phyloP scores from a whole-genome alignment of 2,329 filamentous ascomycete genomes.

The Penicillium sp. region DNA sequence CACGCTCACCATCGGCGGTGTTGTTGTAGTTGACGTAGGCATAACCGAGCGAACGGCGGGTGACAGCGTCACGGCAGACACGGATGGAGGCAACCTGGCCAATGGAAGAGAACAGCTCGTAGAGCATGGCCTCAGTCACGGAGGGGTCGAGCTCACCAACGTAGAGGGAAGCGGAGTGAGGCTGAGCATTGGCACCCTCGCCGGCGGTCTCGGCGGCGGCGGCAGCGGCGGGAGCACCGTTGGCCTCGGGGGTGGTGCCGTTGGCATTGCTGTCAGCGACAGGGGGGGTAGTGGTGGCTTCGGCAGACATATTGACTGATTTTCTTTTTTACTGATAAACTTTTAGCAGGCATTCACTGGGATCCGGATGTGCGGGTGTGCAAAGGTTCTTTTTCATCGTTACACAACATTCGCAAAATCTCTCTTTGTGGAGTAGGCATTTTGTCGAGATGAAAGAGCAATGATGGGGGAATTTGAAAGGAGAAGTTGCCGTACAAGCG shows the following conservation, averaged over 20 bases:
- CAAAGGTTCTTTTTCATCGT: neutral
- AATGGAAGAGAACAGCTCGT: constrained; percentile 99
- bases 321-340: constrained; percentile 59
- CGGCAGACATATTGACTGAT: constrained; percentile 72
- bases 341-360: constrained; percentile 15
- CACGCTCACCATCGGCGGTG: constrained; percentile 93
- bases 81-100: constrained; percentile 98
- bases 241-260: constrained; percentile 61
- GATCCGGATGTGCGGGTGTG: constrained; percentile 1
- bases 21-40: constrained; percentile 99
- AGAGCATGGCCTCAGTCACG: constrained; percentile 99
- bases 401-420: constrained; percentile 14
- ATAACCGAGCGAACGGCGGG: constrained; percentile 96
- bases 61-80: constrained; percentile 98
- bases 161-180: constrained; percentile 96
- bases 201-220: constrained; percentile 49
- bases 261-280: constrained; percentile 60
- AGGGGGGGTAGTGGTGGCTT: constrained; percentile 73
- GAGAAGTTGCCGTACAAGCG: neutral
- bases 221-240: constrained; percentile 66
- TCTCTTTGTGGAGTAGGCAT: constrained; percentile 8
- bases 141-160: constrained; percentile 97
- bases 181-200: constrained; percentile 68
- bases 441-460: constrained; percentile 2
- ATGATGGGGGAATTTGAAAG: constrained; percentile 5